Base-by-base conservation (phyloP, 2,329 filamentous ascomycete genomes). In the Colletotrichum trifolii region DNA sequence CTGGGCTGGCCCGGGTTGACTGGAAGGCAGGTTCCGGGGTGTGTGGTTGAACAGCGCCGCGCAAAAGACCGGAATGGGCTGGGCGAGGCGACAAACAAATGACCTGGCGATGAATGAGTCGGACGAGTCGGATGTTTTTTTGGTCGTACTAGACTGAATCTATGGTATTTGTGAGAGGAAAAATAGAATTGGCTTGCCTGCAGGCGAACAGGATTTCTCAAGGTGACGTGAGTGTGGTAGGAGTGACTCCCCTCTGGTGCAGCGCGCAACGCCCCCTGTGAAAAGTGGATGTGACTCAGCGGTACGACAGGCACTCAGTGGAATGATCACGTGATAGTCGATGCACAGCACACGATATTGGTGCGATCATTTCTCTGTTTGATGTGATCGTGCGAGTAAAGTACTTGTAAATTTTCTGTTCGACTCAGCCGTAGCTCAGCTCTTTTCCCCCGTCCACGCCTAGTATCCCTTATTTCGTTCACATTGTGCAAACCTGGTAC, bases 161-260 rank as follows among this genome's bases (percentile, higher is more conserved):
- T 52, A 38, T 62, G 45, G 57, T 62, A 45, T 57, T 65, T 63
- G 52, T 53, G 47, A 66, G 53, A 66, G 53, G 52, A 42, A 57
- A 40, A 50, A 45, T 17, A 8, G 59, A 66, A 25, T 45, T 53
- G 59, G 52, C 42, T 52, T 15, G 36, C 38, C 55, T 50, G 59
- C 59, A 53, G 52, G 39, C 48, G 58, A 47, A 58, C 39, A 38
- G 53, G 47, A 66, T 66, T 65, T 42, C 52, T 60, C 58, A 42
- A 54, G 47, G 62, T 66, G 63, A 66, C 63, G 63, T 66, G 63
- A 63, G 58, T 46, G 52, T 52, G 56, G 56, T 60, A 25, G 46
- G 40, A 50, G 34, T 42, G 53, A 62, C 53, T 13, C 17, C 54
- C 47, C 25, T 49, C 11, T 38, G 35, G 38, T 60, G 48, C 33